Base-by-base conservation (phyloP, 331 rosid genomes). In the Cucumis variabilis region DNA sequence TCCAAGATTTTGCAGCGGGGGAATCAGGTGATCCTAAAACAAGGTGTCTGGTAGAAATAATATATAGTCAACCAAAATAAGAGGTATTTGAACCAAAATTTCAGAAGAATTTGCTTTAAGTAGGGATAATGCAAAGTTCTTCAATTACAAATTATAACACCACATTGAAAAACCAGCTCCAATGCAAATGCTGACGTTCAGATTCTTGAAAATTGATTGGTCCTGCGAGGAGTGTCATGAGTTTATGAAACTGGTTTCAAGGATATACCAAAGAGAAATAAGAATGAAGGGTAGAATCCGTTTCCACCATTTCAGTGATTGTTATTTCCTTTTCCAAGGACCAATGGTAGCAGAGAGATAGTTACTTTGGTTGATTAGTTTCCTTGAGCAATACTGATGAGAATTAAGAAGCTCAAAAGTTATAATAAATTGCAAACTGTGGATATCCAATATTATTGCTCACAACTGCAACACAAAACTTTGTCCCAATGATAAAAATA, bases 161-260 rank as follows among this genome's bases (percentile, higher is more conserved):
- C 93, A 92, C 53, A 91, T 92, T 72, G 97, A 94, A 91, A 94
- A 94, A 88, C 94, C 92, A 73, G 95, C 94, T 91, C 88, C 44
- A 5, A 37, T 37, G 44, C 44, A 37, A 37, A 37, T 37, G 4
- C 44, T 5, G 44, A 37, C 44, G 6, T 37, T 37, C 44, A 37
- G 44, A 37, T 37, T 37, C 44, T 37, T 37, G 92, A 93, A 70
- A 92, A 90, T 85, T 83, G 91, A 65, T 77, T 7, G 95, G 84
- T 92, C 93, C 75, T 94, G 93, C 37, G 90, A 89, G 74, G 92
- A 94, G 65, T 93, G 93, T 79, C 93, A 91, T 27, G 89, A 92
- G 86, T 90, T 92, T 86, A 94, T 91, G 94, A 94, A 93, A 91
- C 86, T 91, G 75, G 48, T 91, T 80, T 94, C 94, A 37, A 37